Percentiles rank a stretch among this genome's conserved stretches.
phyloP scores from a whole-genome alignment of 352 stramenopile species.

The Phytophthora crassamura region DNA sequence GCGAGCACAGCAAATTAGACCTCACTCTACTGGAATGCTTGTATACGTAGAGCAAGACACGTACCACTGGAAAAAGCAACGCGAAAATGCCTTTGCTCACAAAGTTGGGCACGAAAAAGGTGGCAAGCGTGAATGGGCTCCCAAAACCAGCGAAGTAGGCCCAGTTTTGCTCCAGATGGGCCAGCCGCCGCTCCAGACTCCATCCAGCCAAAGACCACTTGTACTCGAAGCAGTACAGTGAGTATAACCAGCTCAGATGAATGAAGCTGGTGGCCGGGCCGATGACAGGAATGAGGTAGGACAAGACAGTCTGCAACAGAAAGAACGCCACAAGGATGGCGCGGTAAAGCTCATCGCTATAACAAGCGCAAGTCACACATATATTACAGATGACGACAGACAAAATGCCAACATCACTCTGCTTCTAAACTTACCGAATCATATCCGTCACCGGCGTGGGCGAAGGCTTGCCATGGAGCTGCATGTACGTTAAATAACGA shows the following conservation, averaged over 20 bases:
- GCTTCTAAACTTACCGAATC: constrained; percentile 67
- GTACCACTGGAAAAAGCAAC: constrained; percentile 84
- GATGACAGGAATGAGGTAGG: constrained; percentile 80
- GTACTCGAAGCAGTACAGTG: constrained; percentile 93
- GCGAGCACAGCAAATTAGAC: constrained; percentile 1
- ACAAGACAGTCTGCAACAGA: constrained; percentile 84
- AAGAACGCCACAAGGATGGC: constrained; percentile 90
- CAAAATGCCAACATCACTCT: no score
- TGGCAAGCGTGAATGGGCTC: constrained; percentile 86
- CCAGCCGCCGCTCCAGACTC: constrained; percentile 82
- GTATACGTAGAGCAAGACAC: constrained; percentile 14
- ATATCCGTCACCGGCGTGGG: constrained; percentile 82
- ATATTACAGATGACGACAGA: no score
- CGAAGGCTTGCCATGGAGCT: constrained; percentile 82
- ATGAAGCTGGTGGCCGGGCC: constrained; percentile 83
- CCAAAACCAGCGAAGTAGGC: constrained; percentile 90
- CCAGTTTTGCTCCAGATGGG: constrained; percentile 87
- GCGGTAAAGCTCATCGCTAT: constrained; percentile 83
- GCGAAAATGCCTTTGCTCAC: constrained; percentile 91
- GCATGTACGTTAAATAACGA: constrained; percentile 65
- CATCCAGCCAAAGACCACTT: constrained; percentile 90
- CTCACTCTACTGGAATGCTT: no score
- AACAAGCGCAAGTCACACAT: no score
- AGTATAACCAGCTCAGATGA: constrained; percentile 89
- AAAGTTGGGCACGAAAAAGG: constrained; percentile 91